A percentile compares a stretch with the other conserved stretches of the same genome.
phyloP scores from a whole-genome alignment of 176 grass and related monocot genomes.

The Thinopyrum elongatum region DNA sequence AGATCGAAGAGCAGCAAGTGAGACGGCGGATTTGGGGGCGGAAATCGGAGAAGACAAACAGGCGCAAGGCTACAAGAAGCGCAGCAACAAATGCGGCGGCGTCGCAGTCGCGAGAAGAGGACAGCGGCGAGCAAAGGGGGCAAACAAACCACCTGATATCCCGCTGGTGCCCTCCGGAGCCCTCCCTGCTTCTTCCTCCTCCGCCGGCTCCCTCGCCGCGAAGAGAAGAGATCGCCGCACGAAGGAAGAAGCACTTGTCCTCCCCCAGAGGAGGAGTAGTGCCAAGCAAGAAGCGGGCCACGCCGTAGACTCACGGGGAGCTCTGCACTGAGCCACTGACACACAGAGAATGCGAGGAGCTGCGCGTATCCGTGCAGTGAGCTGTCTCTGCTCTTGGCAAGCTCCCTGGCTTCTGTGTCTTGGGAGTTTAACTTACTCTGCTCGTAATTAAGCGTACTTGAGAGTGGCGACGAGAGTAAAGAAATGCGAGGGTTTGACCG shows the following conservation, averaged over 20 bases:
- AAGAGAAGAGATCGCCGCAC: background rate
- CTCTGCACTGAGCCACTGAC: background rate
- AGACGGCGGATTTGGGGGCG: background rate
- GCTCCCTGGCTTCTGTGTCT: constrained; percentile 28
- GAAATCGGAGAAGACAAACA: background rate
- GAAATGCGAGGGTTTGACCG: constrained; percentile 32
- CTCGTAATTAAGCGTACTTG: constrained; percentile 21
- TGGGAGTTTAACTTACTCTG: constrained; percentile 21
- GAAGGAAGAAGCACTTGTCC: background rate
- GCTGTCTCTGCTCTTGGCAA: constrained; percentile 14
- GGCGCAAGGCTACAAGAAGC: constrained; percentile 22
- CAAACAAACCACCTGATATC: constrained; percentile 32
- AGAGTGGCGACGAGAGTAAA: constrained; percentile 23
- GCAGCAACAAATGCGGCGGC: constrained; percentile 24
- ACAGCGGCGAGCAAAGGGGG: constrained; percentile 7
- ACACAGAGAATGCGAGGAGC: constrained; percentile 38
- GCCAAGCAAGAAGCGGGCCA: background rate
- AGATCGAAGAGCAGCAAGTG: background rate
- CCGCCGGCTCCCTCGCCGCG: background rate
- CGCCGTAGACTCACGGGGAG: background rate
- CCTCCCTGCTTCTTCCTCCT: constrained; percentile 5
- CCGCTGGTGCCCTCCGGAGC: constrained; percentile 17
- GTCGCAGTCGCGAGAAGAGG: constrained; percentile 17
- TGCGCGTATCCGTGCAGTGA: background rate
- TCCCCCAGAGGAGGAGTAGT: background rate